These are phyloP conservation scores for Yarrowia keelungensis DNA, from an alignment of 805 yeast species.

Conservation along the genomic window DNA sequence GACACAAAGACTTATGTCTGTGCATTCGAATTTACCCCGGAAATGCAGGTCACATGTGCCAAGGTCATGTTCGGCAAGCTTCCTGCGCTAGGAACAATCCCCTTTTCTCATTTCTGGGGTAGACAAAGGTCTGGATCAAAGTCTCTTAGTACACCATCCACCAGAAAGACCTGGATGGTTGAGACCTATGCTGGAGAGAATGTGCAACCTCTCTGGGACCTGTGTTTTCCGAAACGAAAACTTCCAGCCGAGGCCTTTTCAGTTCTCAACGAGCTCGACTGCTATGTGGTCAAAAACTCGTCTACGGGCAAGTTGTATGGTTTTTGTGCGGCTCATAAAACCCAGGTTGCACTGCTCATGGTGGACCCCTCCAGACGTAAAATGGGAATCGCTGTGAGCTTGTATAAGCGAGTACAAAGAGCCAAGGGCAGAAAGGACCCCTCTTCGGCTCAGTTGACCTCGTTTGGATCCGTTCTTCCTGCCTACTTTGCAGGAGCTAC, in stretches of 20 bases:
- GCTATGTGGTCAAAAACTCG: slow-evolving; percentile 46
- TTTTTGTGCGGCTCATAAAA: slow-evolving; percentile 47
- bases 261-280: slow-evolving; percentile 7
- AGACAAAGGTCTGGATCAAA: slow-evolving; percentile 4
- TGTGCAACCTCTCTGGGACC: slow-evolving; percentile 21
- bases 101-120: slow-evolving; percentile 45
- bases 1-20: slow-evolving; percentile 64
- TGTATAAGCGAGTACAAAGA: slow-evolving; percentile 59
- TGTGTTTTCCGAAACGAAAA: slow-evolving; percentile 25
- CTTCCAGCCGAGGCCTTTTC: slow-evolving; percentile 19
- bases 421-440: slow-evolving; percentile 30
- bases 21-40: slow-evolving; percentile 64
- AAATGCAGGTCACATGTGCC: slow-evolving; percentile 58
- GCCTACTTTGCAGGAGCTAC: slow-evolving; percentile 26
- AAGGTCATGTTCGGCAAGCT: slow-evolving; percentile 62
- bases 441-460: slow-evolving; percentile 23
- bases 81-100: slow-evolving; percentile 61
- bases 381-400: slow-evolving; percentile 62
- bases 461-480: slow-evolving; percentile 16
- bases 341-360: slow-evolving; percentile 53
- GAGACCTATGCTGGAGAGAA: slow-evolving; percentile 15
- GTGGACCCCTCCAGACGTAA: slow-evolving; percentile 63
- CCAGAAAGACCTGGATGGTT: slow-evolving; percentile 31
- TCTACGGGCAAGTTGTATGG: slow-evolving; percentile 63
- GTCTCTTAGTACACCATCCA: slow-evolving; percentile 1